Base-by-base conservation (phyloP, 768 basidiomycete species). In the Ramaria rubella region DNA sequence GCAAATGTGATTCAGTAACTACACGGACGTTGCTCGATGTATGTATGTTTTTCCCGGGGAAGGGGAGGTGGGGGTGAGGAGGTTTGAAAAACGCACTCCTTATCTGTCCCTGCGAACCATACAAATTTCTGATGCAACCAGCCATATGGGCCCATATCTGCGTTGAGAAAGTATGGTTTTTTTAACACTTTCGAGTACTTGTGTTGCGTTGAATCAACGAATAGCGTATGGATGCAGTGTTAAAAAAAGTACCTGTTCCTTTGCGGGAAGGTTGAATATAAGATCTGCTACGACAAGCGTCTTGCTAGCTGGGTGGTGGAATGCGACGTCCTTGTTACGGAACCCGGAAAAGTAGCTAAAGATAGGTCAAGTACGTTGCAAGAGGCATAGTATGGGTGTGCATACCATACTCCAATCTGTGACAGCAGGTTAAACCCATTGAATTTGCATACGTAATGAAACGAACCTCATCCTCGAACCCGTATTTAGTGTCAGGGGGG, bases 231-330 rank as follows among this genome's bases (percentile, higher is more conserved):
- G n/a, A 9, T 36, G 14, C 17, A 44, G 42, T 14, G 31, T 15
- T 15, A 27, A 43, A 24, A 11, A 17, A 17, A 55, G 19, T 8
- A 82, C 83, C 71, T 93, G 90, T 69, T 94, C 91, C 2, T 67
- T 83, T 4, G 81, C 73, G 1, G 91, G 90, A 12, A 94, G 73
- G 71, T 94, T 94, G 73, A 91, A 81, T 2, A 94, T 68, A 43
- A 94, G 72, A 68, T 96, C 93, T 2, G 89, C 93, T 67, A 86
- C 76, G 45, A 94, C 78, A 44, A 94, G 72, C 0, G 85, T 81
- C 66, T 82, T 87, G 14, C 83, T 86, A 0, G 79, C 73, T 12
- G 73, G 69, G 64, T 95, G 92, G 58, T 86, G 79, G 70, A 90
- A 92, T 0, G 90, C 88, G 14, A 94, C 81, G 52, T 94, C 92